A percentile compares a stretch with the other conserved stretches of the same genome.
phyloP scores from a whole-genome alignment of 345 rosid genomes.

The Lepidium sativum region DNA sequence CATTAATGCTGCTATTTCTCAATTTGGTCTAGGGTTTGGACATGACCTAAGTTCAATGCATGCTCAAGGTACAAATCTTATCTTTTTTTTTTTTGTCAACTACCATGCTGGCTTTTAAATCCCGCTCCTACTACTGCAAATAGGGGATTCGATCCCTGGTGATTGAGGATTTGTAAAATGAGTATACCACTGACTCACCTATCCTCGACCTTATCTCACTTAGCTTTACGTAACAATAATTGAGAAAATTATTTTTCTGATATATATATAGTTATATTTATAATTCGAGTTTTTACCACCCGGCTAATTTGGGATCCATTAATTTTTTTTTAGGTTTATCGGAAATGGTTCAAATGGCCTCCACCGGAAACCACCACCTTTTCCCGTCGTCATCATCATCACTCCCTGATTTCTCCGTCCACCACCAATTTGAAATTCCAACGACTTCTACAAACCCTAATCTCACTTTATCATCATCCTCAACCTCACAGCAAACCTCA shows the following conservation, averaged over 20 bases:
- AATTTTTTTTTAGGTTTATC: conserved; percentile 27
- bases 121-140: too few relatives aligned
- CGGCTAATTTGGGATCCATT: too few relatives aligned
- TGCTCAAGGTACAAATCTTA: conserved; percentile 21
- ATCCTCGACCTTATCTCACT: too few relatives aligned
- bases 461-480: conserved; percentile 43
- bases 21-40: conserved; percentile 38
- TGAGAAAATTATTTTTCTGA: too few relatives aligned
- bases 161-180: too few relatives aligned
- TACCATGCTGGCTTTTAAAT: too few relatives aligned
- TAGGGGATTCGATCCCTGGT: too few relatives aligned
- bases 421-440: conserved; percentile 30
- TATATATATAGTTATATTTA: too few relatives aligned
- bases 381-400: conserved; percentile 43
- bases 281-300: too few relatives aligned
- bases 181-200: too few relatives aligned
- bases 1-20: conserved; percentile 36
- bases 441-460: conserved; percentile 32
- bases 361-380: conserved; percentile 34
- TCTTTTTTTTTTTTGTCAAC: too few relatives aligned
- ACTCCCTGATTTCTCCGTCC: conserved; percentile 33
- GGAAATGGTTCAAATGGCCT: conserved; percentile 51
- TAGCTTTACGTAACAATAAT: too few relatives aligned
- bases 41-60: conserved; percentile 38
- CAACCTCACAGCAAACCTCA: conserved; percentile 22